Base-by-base conservation (phyloP, 345 rosid genomes). In the Aethionema arabicum region DNA sequence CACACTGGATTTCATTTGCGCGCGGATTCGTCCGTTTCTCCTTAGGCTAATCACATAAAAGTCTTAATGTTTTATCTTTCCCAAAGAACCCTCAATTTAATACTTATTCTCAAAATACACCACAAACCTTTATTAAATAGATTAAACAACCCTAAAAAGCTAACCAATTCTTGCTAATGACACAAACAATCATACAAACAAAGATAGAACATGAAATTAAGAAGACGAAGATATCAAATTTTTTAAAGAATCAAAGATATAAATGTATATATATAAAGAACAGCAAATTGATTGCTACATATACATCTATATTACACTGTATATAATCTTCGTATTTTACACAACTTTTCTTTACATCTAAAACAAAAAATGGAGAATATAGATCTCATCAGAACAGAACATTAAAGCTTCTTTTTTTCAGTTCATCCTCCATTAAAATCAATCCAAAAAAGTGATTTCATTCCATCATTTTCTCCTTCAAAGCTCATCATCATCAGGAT, bases 341-440 rank as follows among this genome's bases (percentile, higher is more conserved):
- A 66, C 41, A 66, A 14, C 13, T 5, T 42, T 47, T 56, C 31
- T 49, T 49, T 35, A 59, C 32, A 32, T 53, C 62, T 59, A 52
- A 32, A 0, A 14, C 5, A 63, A 21, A 43, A 48, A 6, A 27
- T 63, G 42, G 55, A 65, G 55, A 42, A n/a, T n/a, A n/a, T 46
- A 42, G n/a, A 57, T 50, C 66, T 72, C 70, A 38, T 45, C 14
- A 29, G 49, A 57, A 57, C 55, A 44, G 57, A 72, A 52, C 61
- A 70, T 61, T 32, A 3, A 52, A 45, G n/a, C 16, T 42, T 49
- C 61, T 45, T 33, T 21, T 55, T 21, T 21, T 21, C 27, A 21
- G 1, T 1, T 21, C 27, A 21, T 21, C 11, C 40, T 37, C 40
- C 40, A 10, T 6, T 37, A 6, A 37, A 6, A 37, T 37, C 40